Conservation (phyloP, 2,329 filamentous ascomycete species). For the Nemania diffusa region DNA sequence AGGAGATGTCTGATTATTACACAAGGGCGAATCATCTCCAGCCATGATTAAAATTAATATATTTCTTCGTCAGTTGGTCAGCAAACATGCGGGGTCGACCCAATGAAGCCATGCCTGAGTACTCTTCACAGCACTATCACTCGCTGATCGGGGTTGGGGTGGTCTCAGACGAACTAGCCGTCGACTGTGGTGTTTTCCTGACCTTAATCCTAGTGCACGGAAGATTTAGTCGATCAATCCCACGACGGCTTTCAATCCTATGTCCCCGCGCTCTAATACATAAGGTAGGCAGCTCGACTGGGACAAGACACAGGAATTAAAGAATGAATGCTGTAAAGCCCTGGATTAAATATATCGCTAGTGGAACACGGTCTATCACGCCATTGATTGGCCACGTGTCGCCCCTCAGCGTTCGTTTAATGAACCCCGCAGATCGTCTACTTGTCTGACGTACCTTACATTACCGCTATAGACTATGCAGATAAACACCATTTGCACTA, state of each 20-base stretch:
- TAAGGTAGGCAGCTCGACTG: not conserved
- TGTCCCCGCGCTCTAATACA: not conserved
- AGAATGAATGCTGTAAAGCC: not conserved
- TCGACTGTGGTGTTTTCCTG: not conserved
- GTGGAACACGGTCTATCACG: constrained; percentile 13
- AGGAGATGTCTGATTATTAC: not conserved
- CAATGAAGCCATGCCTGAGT: not conserved
- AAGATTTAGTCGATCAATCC: not conserved
- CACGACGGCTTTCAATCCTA: not conserved
- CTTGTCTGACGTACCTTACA: not conserved
- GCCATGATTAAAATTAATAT: constrained; percentile 12
- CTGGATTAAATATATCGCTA: no score
- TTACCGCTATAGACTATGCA: no score
- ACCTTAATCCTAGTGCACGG: not conserved
- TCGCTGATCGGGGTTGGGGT: not conserved
- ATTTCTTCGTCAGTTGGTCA: not conserved
- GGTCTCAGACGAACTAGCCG: no score
- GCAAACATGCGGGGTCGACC: constrained; percentile 16
- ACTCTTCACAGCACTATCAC: not conserved
- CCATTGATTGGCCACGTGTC: constrained; percentile 25
- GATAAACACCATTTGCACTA: not conserved
- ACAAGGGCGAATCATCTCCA: not conserved
- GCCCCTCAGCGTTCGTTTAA: no score
- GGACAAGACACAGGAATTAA: not conserved
- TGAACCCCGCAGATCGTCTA: constrained; percentile 5